Percentiles rank a stretch among this genome's conserved stretches.
These are phyloP conservation scores for Cyphellophora attinorum DNA, from an alignment of 2,329 filamentous ascomycete species.

Conservation along the genomic window DNA sequence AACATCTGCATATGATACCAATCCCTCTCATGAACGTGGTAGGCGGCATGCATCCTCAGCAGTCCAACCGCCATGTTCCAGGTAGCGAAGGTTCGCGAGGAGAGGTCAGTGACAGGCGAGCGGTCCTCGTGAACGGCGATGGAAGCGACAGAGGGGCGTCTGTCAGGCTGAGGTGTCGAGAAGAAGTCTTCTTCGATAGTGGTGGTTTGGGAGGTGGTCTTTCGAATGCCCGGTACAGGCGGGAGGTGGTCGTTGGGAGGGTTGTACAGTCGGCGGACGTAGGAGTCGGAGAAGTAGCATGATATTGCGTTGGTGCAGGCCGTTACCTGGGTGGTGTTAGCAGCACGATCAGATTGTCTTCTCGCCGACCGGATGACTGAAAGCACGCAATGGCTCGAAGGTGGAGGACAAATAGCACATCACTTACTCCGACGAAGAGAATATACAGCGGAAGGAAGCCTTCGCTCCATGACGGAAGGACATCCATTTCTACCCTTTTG, in stretches of 20 bases:
- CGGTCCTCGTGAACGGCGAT: slow-evolving; percentile 14
- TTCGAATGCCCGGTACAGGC: background rate
- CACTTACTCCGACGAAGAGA: slow-evolving; percentile 16
- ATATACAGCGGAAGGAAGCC: slow-evolving; percentile 17
- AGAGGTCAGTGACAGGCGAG: slow-evolving; percentile 59
- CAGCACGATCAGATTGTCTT: too few species aligned
- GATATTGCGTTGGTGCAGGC: slow-evolving; percentile 80
- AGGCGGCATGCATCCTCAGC: slow-evolving; percentile 73
- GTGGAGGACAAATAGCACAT: too few species aligned
- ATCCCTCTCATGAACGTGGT: slow-evolving; percentile 62
- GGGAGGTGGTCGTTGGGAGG: slow-evolving; percentile 25
- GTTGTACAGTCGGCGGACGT: slow-evolving; percentile 75
- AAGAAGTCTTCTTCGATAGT: slow-evolving; percentile 29
- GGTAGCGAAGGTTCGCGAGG: slow-evolving; percentile 72
- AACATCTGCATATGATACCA: slow-evolving; percentile 74
- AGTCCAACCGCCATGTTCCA: slow-evolving; percentile 75
- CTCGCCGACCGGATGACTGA: too few species aligned
- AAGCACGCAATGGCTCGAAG: too few species aligned
- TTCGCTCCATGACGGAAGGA: slow-evolving; percentile 11
- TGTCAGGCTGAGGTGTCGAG: slow-evolving; percentile 44
- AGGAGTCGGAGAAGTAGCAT: slow-evolving; percentile 69
- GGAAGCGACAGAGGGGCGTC: slow-evolving; percentile 29
- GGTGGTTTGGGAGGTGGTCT: slow-evolving; percentile 37
- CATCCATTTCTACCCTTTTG: too few species aligned
- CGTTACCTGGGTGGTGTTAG: too few species aligned